Base-by-base conservation (phyloP, 306 rosid species). In the Medicago arabica region DNA sequence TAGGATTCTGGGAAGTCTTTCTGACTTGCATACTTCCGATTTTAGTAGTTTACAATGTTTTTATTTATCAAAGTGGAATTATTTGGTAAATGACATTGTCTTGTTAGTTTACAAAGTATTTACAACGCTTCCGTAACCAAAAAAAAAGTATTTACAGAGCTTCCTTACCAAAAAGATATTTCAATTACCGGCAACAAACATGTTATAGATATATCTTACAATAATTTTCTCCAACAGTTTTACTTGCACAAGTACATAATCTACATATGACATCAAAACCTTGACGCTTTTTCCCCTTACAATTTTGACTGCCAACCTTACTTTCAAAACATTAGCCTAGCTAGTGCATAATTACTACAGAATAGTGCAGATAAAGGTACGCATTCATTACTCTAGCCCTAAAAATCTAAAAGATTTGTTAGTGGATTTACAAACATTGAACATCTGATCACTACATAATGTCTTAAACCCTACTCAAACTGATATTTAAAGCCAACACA, bases 401-500 rank as follows among this genome's bases (percentile, higher is more conserved):
- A 41, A 67, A 38, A 64, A 59, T 23, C 69, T 64, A 14, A 49
- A 28, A 11, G 79, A 15, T 70, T 53, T 55, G 67, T 46, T 19
- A 8, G 53, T 43, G 43, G 72, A 63, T 69, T 72, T 85, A 84
- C 72, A 81, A 49, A 74, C 28, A 43, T 44, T 9, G 14, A 62
- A 28, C 69, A 41, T 59, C 51, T 15, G 8, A 5, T 46, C 0
- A 34, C 38, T 34, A 7, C 38, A 34, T 5, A 5, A 28, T 28
- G 4, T 28, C 31, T 28, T 28, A 3, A 28, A 28, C 31, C 4
- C 31, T 28, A 28, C 31, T 28, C 31, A 3, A 28, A 28, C 31
- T 28, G 31, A 28, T 28, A 28, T 28, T 28, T 28, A 0, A 28
- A 3, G 31, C 31, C 31, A 28, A 28, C 31, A 28, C 4, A 28